phyloP scores from a whole-genome alignment of 208 protist genomes.

The Naegleria fowleri region DNA sequence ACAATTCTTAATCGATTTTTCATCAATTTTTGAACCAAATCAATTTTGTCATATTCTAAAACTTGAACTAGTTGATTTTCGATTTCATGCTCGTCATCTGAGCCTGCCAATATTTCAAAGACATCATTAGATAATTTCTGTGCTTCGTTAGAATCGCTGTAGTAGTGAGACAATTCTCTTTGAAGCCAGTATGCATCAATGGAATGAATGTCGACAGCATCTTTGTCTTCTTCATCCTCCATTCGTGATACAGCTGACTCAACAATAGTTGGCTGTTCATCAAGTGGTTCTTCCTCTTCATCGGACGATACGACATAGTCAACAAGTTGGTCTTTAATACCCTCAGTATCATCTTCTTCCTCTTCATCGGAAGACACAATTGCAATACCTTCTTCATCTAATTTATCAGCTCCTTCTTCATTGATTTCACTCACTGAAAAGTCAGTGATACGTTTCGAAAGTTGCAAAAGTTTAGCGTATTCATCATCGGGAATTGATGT shows the following conservation, averaged over 20 bases:
- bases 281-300: not conserved
- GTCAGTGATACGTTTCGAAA: not conserved
- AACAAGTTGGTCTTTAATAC: slow-evolving; percentile 3
- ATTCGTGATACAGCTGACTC: not conserved
- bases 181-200: slow-evolving; percentile 85
- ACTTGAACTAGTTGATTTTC: slow-evolving; percentile 70
- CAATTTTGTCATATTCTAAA: slow-evolving; percentile 74
- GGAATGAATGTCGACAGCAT: slow-evolving; percentile 50
- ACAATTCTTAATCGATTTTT: slow-evolving; percentile 49
- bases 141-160: slow-evolving; percentile 55
- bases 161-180: slow-evolving; percentile 53
- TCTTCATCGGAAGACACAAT: slow-evolving; percentile 72
- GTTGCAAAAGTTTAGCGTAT: not conserved
- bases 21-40: slow-evolving; percentile 65
- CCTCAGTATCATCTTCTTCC: slow-evolving; percentile 16
- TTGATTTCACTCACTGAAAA: not conserved
- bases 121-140: slow-evolving; percentile 63
- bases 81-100: slow-evolving; percentile 53
- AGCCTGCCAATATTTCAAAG: slow-evolving; percentile 52
- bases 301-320: slow-evolving; percentile 3
- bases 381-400: slow-evolving; percentile 51
- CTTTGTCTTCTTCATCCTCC: slow-evolving; percentile 6
- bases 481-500: not conserved
- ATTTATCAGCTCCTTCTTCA: not conserved
- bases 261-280: not conserved